Evolutionary conservation across 2,329 filamentous ascomycete genomes (phyloP), one percentile per base, ranked within the genome.

Genomic region (Fusarium lateritium): DNA sequence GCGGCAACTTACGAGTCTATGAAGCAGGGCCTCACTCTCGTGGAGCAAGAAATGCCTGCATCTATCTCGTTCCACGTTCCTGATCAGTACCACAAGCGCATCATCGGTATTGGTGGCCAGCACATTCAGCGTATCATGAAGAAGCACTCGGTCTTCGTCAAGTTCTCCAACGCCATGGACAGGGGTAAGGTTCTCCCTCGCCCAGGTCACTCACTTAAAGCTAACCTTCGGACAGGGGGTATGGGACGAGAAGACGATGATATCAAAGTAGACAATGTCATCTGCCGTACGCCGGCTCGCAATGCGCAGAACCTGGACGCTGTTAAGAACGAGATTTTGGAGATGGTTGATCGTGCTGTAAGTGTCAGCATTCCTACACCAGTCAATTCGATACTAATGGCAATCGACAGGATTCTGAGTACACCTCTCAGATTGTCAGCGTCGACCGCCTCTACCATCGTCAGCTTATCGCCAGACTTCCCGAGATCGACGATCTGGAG

Each of bases 51-150:
- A 82, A 98, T 99, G 94, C 96, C 96, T 40, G 96, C 96, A 33
- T 97, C 96, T 11, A 98, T 99, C 77, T 98, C 96, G 1, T 99
- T 99, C 86, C 96, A 99, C 76, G 96, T 99, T 28, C 96, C 96
- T 5, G 96, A 99, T 76, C 96, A 98, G 80, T 99, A 99, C 78
- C 96, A 99, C 82, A 99, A 99, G 84, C 94, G 96, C 49, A 99
- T 99, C 76, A 99, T 99, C 69, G 96, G 96, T 53, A 98, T 99
- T 75, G 96, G 96, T 65, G 96, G 96, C 11, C 95, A 98, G 79
- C 96, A 99, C 77, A 99, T 99, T 72, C 96, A 99, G 80, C 93
- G 95, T 56, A 98, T 99, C 83, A 99, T 99, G 96, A 98, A 99
- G 85, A 98, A 98, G 82, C 97, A 99, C 81, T 98, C 96, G 0